Evolutionary conservation across 2,329 filamentous ascomycete genomes (phyloP), one percentile per base, ranked within the genome.

Genomic region (Hysterium pulicare): DNA sequence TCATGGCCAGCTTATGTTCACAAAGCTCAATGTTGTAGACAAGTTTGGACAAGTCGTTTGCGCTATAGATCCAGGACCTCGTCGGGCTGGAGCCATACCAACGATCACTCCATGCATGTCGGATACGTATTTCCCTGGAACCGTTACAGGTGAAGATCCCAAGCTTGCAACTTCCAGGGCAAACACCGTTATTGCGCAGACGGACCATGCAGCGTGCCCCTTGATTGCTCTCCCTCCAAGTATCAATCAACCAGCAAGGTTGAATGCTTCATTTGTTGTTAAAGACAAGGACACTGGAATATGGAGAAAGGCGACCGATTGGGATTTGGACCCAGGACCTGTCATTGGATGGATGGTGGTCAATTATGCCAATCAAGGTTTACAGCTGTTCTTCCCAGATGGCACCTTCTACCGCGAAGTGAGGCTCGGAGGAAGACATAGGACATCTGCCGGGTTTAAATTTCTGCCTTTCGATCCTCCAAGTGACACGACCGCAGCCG

Each of bases 1-100:
- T 0, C 75, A 77, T 49, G 74, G 74, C 0, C 74, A 77, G 47
- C 58, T 76, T 17, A 46, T 54, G 8, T 71, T 75, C 46, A 62
- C 61, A 2, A 73, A 74, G 47, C 42, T 78, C 32, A 73, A 73
- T 48, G 63, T 76, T 31, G 33, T 49, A 13, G 46, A 46, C 40
- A 46, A 50, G 30, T 47, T 50, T 38, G 44, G 44, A 11, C 46
- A 47, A 30, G 42, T 41, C 5, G 24, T 46, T 15, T 21, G 20
- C 26, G n/a, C n/a, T n/a, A n/a, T n/a, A n/a, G n/a, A n/a, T n/a
- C n/a, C n/a, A n/a, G n/a, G n/a, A n/a, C n/a, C n/a, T n/a, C n/a
- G n/a, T n/a, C n/a, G n/a, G n/a, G n/a, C n/a, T n/a, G n/a, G n/a
- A n/a, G n/a, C n/a, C n/a, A n/a, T n/a, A n/a, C n/a, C n/a, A n/a